Evolutionary conservation across 148 eudicot species (phyloP), one percentile per base, ranked within the genome.

Genomic region (Talinum fruticosum): DNA sequence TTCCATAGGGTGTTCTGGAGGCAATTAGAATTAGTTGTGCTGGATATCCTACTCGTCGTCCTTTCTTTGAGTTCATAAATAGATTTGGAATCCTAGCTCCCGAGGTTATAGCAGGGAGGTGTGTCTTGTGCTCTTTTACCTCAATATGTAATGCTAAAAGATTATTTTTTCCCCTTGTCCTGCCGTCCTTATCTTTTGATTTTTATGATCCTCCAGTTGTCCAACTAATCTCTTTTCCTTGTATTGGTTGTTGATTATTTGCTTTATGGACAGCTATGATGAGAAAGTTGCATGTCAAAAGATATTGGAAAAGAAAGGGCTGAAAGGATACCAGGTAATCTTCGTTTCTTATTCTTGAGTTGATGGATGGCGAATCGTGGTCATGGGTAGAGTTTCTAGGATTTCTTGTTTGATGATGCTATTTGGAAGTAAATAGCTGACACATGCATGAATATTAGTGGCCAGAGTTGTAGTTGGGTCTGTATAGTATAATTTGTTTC

Each of bases 21-120:
- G 99, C 99, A 81, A 96, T 96, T 79, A 89, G 99, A 86, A 96
- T 96, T 45, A 96, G 99, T 79, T 93, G 98, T 89, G 99, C 99
- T 72, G 99, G 99, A 59, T 93, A 87, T 80, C 99, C 99, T 78
- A 96, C 99, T 79, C 99, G 99, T 35, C 99, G 97, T 79, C 88
- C 94, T 71, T 96, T 93, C 85, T 96, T 89, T 84, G 99, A 93
- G 84, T 96, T 96, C 81, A 70, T 96, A 75, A 88, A 93, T 78
- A 88, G 99, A 93, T 96, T 96, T 84, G 99, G 98, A 78, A 84
- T 93, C 71, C 99, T 96, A 80, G 99, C 93, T 57, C 92, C 92
- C 35, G 97, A 93, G 78, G 81, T 76, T 76, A 81, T 89, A 73
- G 86, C 84, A 75, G 95, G 91, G 74, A 84, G 80, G 99, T 96